Evolutionary conservation across 495 filamentous ascomycete genomes (phyloP).

Genomic region (Cercophora scortea): DNA sequence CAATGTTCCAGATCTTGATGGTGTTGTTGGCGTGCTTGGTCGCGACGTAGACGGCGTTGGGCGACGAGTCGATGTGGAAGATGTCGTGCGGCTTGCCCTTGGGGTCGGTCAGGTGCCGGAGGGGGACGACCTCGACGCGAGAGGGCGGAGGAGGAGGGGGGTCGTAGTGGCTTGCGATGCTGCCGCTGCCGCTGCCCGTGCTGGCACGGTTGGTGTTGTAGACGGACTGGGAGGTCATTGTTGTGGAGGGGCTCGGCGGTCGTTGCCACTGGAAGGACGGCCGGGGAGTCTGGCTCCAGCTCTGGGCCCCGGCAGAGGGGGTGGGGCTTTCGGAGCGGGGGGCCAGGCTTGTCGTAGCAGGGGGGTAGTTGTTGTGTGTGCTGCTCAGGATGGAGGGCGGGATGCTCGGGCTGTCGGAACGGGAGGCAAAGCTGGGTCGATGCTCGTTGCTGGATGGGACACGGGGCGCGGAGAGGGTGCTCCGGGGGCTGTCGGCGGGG

Average conservation of each 20-base stretch:
- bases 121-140: conserved; percentile 7
- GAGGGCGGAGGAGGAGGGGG: background rate
- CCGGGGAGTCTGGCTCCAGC: no score
- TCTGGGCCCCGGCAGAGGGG: no score
- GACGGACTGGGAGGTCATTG: no score
- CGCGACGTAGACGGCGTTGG: conserved; percentile 3
- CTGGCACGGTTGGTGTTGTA: no score
- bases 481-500: background rate
- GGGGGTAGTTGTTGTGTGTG: no score
- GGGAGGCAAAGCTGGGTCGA: background rate
- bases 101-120: conserved; percentile 12
- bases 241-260: no score
- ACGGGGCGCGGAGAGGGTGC: background rate
- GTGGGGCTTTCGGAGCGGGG: no score
- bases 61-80: conserved; percentile 20
- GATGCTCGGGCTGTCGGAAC: background rate
- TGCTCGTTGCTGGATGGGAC: background rate
- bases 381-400: background rate
- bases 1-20: conserved; percentile 19
- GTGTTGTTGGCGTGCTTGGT: conserved; percentile 19
- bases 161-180: no score
- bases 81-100: conserved; percentile 16
- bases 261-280: no score
- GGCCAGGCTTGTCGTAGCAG: no score
- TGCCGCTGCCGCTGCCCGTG: no score